Base-by-base conservation (phyloP, 371 early-diverging fungal genomes). In the Mortierella sp. region DNA sequence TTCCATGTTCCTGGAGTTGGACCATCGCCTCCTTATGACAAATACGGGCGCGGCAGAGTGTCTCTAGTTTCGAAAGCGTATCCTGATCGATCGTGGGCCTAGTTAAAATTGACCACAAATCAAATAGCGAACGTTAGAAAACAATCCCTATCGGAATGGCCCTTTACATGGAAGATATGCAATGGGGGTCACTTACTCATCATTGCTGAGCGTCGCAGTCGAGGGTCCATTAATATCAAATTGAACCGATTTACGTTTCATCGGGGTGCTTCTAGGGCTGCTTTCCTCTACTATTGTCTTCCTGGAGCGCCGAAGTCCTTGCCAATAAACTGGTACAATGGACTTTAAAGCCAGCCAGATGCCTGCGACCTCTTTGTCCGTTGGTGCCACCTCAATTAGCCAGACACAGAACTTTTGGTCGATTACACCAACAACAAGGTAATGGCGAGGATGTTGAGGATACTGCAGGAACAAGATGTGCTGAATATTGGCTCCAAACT, bases 391-490 rank as follows among this genome's bases (percentile, higher is more conserved):
- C 53, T 77, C 79, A 19, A 77, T 72, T 56, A 72, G 59, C 79
- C 79, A 77, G 0, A 67, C 68, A 21, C 63, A 64, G 44, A 77
- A 77, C 58, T 58, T 60, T 64, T 72, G 72, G 1, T 68, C 65
- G 21, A 72, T 61, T 14, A 77, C 79, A 1, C 79, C 79, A 23
- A 77, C 59, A 11, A 72, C 79, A 37, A 77, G 66, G 52, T 77
- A 77, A 48, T 72, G 69, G 4, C 64, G 72, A 15, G 79, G 68
- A 44, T 77, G 79, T 44, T 77, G 72, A 5, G 79, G 79, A 21
- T 77, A 77, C 37, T 77, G 79, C 37, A 77, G 23, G 55, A 68
- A 77, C 25, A 77, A 43, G 11, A 77, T 60, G 19, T 77, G 79
- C 16, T 77, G 79, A 21, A 72, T 77, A 15, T 68, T 64, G 51